Percentiles rank a stretch among this genome's conserved stretches.
phyloP scores from a whole-genome alignment of 2,329 filamentous ascomycete genomes.

The Elsinoe necatrix region DNA sequence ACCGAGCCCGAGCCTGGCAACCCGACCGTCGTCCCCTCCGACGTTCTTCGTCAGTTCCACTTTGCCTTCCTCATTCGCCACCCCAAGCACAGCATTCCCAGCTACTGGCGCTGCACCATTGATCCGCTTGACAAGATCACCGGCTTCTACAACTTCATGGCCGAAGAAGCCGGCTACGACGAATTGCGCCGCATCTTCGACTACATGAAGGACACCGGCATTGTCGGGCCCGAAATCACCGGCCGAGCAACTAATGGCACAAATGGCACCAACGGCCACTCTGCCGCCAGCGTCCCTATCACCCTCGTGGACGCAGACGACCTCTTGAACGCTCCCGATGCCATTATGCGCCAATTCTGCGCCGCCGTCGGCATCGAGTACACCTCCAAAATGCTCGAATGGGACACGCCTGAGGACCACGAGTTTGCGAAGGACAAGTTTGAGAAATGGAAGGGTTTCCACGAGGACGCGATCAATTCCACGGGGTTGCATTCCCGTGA shows the following conservation, averaged over 20 bases:
- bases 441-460: conserved; percentile 96
- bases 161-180: conserved; percentile 79
- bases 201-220: conserved; percentile 59
- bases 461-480: conserved; percentile 86
- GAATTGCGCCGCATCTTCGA: conserved; percentile 85
- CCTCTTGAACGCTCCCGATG: conserved; percentile 73
- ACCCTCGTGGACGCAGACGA: conserved; percentile 93
- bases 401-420: conserved; percentile 69
- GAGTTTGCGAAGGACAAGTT: conserved; percentile 63
- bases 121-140: conserved; percentile 76
- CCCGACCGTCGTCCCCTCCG: conserved; percentile 73
- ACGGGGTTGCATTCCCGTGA: conserved; percentile 63
- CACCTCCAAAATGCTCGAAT: conserved; percentile 67
- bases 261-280: conserved; percentile 26
- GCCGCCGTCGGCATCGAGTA: conserved; percentile 71
- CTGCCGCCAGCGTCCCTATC: conserved; percentile 48
- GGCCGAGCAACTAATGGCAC: conserved; percentile 31
- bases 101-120: conserved; percentile 88
- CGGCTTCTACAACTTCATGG: conserved; percentile 79
- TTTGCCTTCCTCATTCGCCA: conserved; percentile 97
- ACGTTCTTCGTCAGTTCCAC: conserved; percentile 70
- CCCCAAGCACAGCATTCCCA: conserved; percentile 83
- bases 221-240: conserved; percentile 62
- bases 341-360: conserved; percentile 71
- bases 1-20: conserved; percentile 59